A percentile compares a stretch with the other conserved stretches of the same genome.
Conservation (phyloP, 164 flowering plant species). For the Berberis thunbergii region DNA sequence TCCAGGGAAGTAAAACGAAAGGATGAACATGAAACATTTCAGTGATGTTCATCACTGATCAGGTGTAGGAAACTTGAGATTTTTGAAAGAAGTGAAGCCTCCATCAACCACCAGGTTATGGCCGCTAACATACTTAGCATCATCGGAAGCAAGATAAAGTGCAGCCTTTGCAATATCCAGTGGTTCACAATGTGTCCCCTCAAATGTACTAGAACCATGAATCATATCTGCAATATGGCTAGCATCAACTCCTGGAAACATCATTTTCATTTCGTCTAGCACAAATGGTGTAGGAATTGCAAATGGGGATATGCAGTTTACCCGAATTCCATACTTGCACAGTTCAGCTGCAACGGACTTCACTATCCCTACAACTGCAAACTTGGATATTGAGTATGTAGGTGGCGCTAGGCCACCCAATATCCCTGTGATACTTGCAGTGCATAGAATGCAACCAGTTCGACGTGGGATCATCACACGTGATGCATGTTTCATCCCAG, state of each 20-base stretch:
- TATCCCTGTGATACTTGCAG: constrained; percentile 38
- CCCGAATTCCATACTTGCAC: constrained; percentile 35
- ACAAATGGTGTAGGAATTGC: constrained; percentile 39
- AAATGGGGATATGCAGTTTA: constrained; percentile 52
- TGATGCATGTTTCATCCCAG: constrained; percentile 74
- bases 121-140: constrained; percentile 74
- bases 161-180: constrained; percentile 76
- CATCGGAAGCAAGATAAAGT: constrained; percentile 66
- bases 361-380: constrained; percentile 33
- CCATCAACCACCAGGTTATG: constrained; percentile 93
- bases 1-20: too few species aligned
- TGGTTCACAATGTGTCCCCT: constrained; percentile 44
- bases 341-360: constrained; percentile 34
- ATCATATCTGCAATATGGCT: constrained; percentile 21
- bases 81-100: constrained; percentile 61
- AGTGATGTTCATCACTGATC: constrained; percentile 16
- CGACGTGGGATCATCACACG: constrained; percentile 66
- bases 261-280: constrained; percentile 34
- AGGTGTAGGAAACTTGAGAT: constrained; percentile 24
- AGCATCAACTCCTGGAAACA: constrained; percentile 33
- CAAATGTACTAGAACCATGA: constrained; percentile 28
- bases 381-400: constrained; percentile 35
- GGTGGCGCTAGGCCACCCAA: constrained; percentile 43
- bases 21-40: not conserved
- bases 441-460: constrained; percentile 37